Conservation (phyloP, 1,284 basidiomycete genomes). For the Anthracocystis panici-leucophaei region DNA sequence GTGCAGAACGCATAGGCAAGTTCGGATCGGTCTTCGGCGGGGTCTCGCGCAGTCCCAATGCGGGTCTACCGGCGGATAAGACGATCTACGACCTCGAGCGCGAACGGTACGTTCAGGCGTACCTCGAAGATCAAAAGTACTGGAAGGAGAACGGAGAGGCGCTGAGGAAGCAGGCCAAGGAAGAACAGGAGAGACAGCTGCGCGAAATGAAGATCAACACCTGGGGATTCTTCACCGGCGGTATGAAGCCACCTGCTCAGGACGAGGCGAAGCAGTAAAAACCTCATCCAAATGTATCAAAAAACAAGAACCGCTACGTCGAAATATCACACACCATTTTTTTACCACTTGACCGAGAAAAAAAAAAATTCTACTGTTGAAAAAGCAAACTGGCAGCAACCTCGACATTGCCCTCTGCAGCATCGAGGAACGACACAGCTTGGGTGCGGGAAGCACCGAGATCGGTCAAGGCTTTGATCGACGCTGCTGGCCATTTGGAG, state of each 20-base stretch:
- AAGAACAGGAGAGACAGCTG: slow-evolving; percentile 83
- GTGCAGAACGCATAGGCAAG: slow-evolving; percentile 31
- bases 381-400: slow-evolving; percentile 89
- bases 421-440: slow-evolving; percentile 81
- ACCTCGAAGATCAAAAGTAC: slow-evolving; percentile 88
- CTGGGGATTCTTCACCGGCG: slow-evolving; percentile 57
- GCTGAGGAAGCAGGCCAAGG: slow-evolving; percentile 82
- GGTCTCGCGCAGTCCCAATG: slow-evolving; percentile 18
- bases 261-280: neutral
- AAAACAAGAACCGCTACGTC: neutral
- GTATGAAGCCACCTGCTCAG: slow-evolving; percentile 19
- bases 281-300: neutral
- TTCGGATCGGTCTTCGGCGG: slow-evolving; percentile 75
- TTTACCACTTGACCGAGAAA: neutral
- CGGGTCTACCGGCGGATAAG: slow-evolving; percentile 34
- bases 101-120: slow-evolving; percentile 83
- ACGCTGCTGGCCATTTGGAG: slow-evolving; percentile 53
- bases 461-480: slow-evolving; percentile 73
- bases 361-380: slow-evolving; percentile 59
- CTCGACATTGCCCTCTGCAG: slow-evolving; percentile 86
- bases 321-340: neutral
- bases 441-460: slow-evolving; percentile 79
- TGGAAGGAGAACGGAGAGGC: slow-evolving; percentile 83
- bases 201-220: slow-evolving; percentile 71
- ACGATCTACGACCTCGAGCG: slow-evolving; percentile 93